These are phyloP conservation scores for Chaetomium cochliodes DNA, from an alignment of 495 filamentous ascomycete species.

Conservation along the genomic window DNA sequence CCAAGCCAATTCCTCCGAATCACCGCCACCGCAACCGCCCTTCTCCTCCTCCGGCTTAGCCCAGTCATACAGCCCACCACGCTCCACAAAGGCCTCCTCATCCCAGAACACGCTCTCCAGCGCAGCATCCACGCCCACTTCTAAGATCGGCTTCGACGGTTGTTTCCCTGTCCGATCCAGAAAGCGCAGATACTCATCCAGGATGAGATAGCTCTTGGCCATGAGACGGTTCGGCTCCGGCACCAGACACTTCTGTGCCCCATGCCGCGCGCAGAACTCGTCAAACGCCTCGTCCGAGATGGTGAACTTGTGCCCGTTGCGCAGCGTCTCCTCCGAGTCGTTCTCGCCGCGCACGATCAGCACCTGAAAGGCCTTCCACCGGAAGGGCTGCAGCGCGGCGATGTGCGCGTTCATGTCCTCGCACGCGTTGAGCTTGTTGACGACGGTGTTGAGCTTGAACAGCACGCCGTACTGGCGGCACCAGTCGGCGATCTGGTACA, in stretches of 20 bases:
- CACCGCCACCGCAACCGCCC: neutral
- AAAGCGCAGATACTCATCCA: slow-evolving; percentile 59
- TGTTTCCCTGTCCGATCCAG: slow-evolving; percentile 50
- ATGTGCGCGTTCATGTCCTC: slow-evolving; percentile 57
- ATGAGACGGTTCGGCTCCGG: slow-evolving; percentile 55
- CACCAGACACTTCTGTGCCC: slow-evolving; percentile 43
- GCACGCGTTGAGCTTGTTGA: slow-evolving; percentile 49
- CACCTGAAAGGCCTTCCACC: slow-evolving; percentile 61
- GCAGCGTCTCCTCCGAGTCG: slow-evolving; percentile 42
- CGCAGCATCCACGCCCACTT: slow-evolving; percentile 53
- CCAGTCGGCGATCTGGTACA: slow-evolving; percentile 45
- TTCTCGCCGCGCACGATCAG: slow-evolving; percentile 58
- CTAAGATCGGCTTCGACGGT: slow-evolving; percentile 44
- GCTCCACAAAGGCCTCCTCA: slow-evolving; percentile 45
- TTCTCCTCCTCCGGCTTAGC: slow-evolving; percentile 17
- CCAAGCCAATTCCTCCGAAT: slow-evolving; percentile 2
- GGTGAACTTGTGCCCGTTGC: slow-evolving; percentile 49
- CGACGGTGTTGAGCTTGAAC: slow-evolving; percentile 62
- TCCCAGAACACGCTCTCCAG: slow-evolving; percentile 53
- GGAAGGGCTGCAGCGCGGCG: slow-evolving; percentile 47
- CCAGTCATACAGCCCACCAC: slow-evolving; percentile 59
- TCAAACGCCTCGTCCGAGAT: slow-evolving; percentile 52
- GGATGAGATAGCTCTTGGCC: slow-evolving; percentile 52
- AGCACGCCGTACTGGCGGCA: slow-evolving; percentile 51
- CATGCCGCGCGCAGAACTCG: slow-evolving; percentile 50